Evolutionary conservation across 2,329 filamentous ascomycete species (phyloP).

Genomic region (Didymella segeticola): DNA sequence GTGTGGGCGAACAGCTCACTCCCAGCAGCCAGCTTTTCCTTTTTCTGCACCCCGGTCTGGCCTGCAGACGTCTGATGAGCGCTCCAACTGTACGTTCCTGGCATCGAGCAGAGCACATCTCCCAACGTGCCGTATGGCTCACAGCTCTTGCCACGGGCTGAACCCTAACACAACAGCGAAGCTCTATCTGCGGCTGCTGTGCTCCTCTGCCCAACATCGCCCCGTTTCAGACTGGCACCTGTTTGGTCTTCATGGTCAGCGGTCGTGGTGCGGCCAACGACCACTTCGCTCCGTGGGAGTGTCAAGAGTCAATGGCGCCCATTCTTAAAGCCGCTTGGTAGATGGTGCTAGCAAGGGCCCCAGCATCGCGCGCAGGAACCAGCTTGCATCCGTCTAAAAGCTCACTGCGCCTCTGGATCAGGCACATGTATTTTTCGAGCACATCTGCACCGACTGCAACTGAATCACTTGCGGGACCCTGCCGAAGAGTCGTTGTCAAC

Average conservation of each 20-base stretch:
- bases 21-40: constrained; percentile 36
- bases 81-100: constrained; percentile 38
- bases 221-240: constrained; percentile 45
- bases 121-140: constrained; percentile 37
- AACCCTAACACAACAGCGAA: constrained; percentile 35
- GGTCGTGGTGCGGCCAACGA: constrained; percentile 32
- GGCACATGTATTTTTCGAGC: constrained; percentile 22
- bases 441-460: constrained; percentile 26
- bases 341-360: constrained; percentile 43
- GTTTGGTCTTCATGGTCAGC: constrained; percentile 38
- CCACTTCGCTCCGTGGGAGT: constrained; percentile 20
- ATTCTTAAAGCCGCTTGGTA: constrained; percentile 45
- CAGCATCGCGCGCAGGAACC: constrained; percentile 40
- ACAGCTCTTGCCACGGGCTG: constrained; percentile 31
- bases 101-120: constrained; percentile 35
- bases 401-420: constrained; percentile 27
- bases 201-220: constrained; percentile 37
- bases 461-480: constrained; percentile 37
- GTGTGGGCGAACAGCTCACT: constrained; percentile 24
- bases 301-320: constrained; percentile 33
- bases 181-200: constrained; percentile 43
- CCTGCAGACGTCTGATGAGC: constrained; percentile 34
- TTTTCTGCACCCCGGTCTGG: constrained; percentile 33
- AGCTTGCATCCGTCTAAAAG: constrained; percentile 35
- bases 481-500: constrained; percentile 37